A percentile compares a stretch with the other conserved stretches of the same genome.
Conservation (phyloP, 2,329 filamentous ascomycete genomes). For the Incumbomyces delicatus region DNA sequence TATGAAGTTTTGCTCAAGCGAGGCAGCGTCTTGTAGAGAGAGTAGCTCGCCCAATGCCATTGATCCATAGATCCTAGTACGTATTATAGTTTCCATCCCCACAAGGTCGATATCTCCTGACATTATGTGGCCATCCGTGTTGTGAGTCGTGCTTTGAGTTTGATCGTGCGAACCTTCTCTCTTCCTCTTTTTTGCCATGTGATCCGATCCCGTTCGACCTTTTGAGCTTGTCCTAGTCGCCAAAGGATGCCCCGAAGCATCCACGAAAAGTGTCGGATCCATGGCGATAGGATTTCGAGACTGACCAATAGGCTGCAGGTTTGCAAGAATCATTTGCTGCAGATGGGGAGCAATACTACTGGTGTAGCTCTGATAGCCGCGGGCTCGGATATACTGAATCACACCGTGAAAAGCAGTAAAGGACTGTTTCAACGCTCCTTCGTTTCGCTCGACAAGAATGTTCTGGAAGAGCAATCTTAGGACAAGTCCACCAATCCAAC, state of each 20-base stretch:
- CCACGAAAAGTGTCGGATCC: constrained; percentile 81
- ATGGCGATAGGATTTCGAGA: constrained; percentile 84
- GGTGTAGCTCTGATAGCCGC: constrained; percentile 51
- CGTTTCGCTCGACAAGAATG: constrained; percentile 82
- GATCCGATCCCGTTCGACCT: constrained; percentile 31
- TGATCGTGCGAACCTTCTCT: constrained; percentile 76
- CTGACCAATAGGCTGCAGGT: constrained; percentile 84
- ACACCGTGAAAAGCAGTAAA: constrained; percentile 74
- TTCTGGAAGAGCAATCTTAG: constrained; percentile 90
- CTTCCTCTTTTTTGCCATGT: constrained; percentile 58
- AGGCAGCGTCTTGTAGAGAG: constrained; percentile 57
- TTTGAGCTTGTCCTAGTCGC: constrained; percentile 36
- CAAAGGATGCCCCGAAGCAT: constrained; percentile 82
- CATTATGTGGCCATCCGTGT: constrained; percentile 97
- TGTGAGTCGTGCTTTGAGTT: constrained; percentile 61
- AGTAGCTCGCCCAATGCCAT: constrained; percentile 79
- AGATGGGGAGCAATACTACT: constrained; percentile 66
- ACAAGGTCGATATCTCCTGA: constrained; percentile 93
- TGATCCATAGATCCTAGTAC: constrained; percentile 80
- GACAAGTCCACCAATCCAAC: constrained; percentile 86
- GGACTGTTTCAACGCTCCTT: constrained; percentile 69
- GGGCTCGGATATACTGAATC: constrained; percentile 38
- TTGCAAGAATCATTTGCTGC: constrained; percentile 70
- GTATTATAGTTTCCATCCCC: constrained; percentile 75
- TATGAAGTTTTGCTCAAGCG: constrained; percentile 43